A percentile compares a stretch with the other conserved stretches of the same genome.
Conservation (phyloP, 495 filamentous ascomycete genomes). For the Xylaria telfairii region DNA sequence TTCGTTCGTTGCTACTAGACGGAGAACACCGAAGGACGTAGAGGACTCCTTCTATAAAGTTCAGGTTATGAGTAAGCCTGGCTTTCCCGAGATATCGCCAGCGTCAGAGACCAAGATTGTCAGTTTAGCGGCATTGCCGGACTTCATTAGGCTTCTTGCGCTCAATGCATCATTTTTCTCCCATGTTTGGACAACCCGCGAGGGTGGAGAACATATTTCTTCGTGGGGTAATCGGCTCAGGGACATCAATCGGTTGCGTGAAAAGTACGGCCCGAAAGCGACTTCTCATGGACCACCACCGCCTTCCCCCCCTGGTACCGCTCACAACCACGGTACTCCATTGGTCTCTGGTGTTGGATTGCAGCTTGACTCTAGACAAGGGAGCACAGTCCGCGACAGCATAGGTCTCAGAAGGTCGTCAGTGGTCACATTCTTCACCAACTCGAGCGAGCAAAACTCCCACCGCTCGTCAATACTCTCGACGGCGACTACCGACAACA, state of each 20-base stretch:
- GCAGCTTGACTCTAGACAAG: constrained; percentile 43
- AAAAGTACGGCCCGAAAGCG: constrained; percentile 57
- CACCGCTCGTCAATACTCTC: constrained; percentile 60
- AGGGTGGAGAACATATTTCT: constrained; percentile 83
- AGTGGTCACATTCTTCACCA: constrained; percentile 62
- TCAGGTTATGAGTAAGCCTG: constrained; percentile 79
- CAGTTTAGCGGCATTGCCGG: constrained; percentile 75
- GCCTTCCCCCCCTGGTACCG: constrained; percentile 49
- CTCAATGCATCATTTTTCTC: constrained; percentile 94
- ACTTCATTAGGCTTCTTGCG: constrained; percentile 89
- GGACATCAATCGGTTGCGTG: constrained; percentile 82
- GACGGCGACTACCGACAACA: constrained; percentile 55
- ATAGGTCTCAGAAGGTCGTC: constrained; percentile 55
- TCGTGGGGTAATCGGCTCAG: constrained; percentile 87
- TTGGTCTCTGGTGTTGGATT: constrained; percentile 19
- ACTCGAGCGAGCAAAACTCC: constrained; percentile 50
- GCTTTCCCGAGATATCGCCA: constrained; percentile 88
- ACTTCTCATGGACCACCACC: constrained; percentile 21
- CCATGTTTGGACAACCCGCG: constrained; percentile 80
- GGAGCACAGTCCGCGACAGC: constrained; percentile 56
- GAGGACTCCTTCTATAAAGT: constrained; percentile 76
- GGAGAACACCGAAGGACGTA: constrained; percentile 41
- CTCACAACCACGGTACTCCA: constrained; percentile 33
- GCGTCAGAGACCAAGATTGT: constrained; percentile 87
- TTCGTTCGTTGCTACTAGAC: constrained; percentile 62